Evolutionary conservation across 345 rosid species (phyloP).

Genomic region (Brassica nigra): DNA sequence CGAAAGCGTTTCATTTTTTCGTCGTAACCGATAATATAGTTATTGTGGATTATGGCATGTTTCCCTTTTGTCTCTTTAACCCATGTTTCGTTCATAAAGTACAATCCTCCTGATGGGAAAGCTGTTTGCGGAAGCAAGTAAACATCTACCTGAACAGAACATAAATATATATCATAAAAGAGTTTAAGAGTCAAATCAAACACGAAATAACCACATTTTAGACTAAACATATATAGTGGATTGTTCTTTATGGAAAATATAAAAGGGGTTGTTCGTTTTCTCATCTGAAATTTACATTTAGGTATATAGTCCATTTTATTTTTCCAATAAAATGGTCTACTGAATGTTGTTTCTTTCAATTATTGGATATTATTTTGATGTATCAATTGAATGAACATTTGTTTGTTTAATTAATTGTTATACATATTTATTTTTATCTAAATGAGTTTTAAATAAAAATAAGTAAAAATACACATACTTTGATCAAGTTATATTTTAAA

Average conservation of each 20-base stretch:
- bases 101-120: conserved; percentile 86
- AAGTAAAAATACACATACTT: neutral
- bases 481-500: neutral
- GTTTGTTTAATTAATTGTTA: neutral
- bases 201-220: neutral
- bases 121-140: conserved; percentile 78
- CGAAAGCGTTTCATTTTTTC: conserved; percentile 78
- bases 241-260: neutral
- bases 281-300: neutral
- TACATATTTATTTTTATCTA: neutral
- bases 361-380: neutral
- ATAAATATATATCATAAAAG: neutral
- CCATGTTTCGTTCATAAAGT: conserved; percentile 82
- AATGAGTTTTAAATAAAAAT: neutral
- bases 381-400: neutral
- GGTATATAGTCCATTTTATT: neutral
- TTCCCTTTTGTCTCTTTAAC: conserved; percentile 74
- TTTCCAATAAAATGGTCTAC: neutral
- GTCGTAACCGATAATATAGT: conserved; percentile 74
- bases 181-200: neutral
- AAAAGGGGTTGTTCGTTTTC: neutral
- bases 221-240: neutral
- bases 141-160: conserved; percentile 57
- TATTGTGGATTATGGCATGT: conserved; percentile 84
- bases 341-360: neutral